Base-by-base conservation (phyloP, 1,139 yeast species). In the Blastobotrys elegans region DNA sequence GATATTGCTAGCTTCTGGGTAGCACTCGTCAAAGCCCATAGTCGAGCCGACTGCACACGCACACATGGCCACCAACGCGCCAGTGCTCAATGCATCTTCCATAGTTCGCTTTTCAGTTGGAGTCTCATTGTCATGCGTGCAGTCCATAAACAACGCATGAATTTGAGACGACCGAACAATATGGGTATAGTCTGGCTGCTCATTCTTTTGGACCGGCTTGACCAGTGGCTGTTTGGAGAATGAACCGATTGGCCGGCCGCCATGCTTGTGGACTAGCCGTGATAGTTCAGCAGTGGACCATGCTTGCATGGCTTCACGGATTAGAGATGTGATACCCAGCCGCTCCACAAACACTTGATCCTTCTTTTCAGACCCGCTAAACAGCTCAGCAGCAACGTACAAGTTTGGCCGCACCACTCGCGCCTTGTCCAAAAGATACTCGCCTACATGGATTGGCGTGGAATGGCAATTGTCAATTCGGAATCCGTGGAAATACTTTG, bases 271-370 rank as follows among this genome's bases (percentile, higher is more conserved):
- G 27, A 92, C 86, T 50, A 90, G 73, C 50, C 94, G 73, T 1
- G 97, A 88, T 34, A 92, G 74, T 63, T 92, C 98, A 36, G 78
- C 82, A 11, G 85, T 94, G 16, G 83, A 80, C 82, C 94, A 84
- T 2, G 97, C 94, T 70, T 89, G 97, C 96, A 92, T 90, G 1
- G 97, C 97, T 65, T 92, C 98, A 61, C 98, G 79, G 46, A 92
- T 84, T 55, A 92, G 73, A 7, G 96, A 82, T 37, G 88, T 84
- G 51, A 92, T 82, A 24, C 96, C 97, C 44, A 92, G 75, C 55
- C 95, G 73, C 66, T 92, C 96, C 13, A 90, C 96, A 63, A 86
- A 92, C 22, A 90, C 71, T 58, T 85, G 84, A 68, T 92, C 98
- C 80, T 86, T 79, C 24, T 79, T 84, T 63, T 89, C 97, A 11